Percentiles rank a stretch among this genome's conserved stretches.
Conservation (phyloP, 495 filamentous ascomycete genomes). For the Aspergillus indologenus region DNA sequence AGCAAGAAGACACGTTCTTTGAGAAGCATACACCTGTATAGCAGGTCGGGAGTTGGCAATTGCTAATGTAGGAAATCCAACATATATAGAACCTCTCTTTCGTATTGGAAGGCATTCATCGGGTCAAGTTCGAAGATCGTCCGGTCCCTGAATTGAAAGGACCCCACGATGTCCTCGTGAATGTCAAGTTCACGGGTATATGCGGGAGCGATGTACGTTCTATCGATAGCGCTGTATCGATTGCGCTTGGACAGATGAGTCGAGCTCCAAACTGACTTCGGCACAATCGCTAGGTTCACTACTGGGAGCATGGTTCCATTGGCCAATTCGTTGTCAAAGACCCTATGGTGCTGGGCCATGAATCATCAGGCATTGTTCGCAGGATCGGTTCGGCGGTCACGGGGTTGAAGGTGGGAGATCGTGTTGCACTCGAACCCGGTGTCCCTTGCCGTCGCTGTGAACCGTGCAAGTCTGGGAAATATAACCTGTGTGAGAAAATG, state of each 20-base stretch:
- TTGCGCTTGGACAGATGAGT: background rate
- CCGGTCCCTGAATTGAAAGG: conserved; percentile 65
- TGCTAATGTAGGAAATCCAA: background rate
- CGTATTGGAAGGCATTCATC: conserved; percentile 69
- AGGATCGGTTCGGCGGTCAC: conserved; percentile 57
- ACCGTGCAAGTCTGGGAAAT: conserved; percentile 50
- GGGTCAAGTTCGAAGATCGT: conserved; percentile 71
- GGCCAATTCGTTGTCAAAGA: conserved; percentile 76
- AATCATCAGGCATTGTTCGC: conserved; percentile 74
- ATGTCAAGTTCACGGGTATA: conserved; percentile 84
- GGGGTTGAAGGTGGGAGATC: conserved; percentile 43
- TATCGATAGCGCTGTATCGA: background rate
- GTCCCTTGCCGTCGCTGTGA: conserved; percentile 51
- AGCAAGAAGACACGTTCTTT: background rate
- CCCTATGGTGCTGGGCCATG: conserved; percentile 92
- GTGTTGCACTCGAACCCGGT: conserved; percentile 54
- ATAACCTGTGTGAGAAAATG: conserved; percentile 53
- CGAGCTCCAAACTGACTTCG: background rate
- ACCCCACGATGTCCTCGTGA: conserved; percentile 74
- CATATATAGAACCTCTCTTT: conserved; percentile 76
- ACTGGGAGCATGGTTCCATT: conserved; percentile 82
- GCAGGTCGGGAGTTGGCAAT: background rate
- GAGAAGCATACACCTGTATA: background rate
- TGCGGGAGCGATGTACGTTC: conserved; percentile 76
- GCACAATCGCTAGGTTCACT: conserved; percentile 59